phyloP scores from a whole-genome alignment of 176 grass and related monocot genomes.

The Aegilops tauschii region DNA sequence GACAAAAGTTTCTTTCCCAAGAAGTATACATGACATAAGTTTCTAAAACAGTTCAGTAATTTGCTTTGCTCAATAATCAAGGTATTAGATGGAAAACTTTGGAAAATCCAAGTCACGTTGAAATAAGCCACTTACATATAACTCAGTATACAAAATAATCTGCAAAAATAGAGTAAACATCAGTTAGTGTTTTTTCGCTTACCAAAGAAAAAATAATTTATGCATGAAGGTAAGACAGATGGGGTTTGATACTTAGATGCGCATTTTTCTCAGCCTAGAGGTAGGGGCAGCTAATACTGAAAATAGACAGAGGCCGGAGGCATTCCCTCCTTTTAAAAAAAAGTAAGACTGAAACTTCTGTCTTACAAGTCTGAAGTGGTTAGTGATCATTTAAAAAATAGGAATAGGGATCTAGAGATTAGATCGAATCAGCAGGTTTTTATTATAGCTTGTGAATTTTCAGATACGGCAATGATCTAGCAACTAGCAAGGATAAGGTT shows the following conservation, averaged over 20 bases:
- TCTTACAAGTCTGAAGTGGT: background rate
- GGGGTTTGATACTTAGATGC: background rate
- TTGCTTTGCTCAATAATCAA: background rate
- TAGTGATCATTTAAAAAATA: background rate
- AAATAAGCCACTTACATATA: conserved; percentile 69
- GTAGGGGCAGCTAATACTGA: background rate
- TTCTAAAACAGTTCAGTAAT: background rate
- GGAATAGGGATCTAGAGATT: background rate
- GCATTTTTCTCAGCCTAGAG: background rate
- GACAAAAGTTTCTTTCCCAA: background rate
- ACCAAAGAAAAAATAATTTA: conserved; percentile 4
- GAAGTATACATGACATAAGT: background rate
- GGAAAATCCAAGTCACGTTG: background rate
- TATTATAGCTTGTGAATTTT: background rate
- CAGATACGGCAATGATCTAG: background rate
- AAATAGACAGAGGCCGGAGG: background rate
- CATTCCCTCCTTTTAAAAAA: background rate
- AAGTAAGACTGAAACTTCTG: background rate
- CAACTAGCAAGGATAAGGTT: background rate
- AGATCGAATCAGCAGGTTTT: background rate
- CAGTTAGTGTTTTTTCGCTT: background rate
- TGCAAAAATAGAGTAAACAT: conserved; percentile 43
- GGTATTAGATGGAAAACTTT: background rate
- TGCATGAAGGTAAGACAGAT: background rate
- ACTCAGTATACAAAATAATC: conserved; percentile 82